Base-by-base conservation (phyloP, 352 stramenopile genomes). In the Phytophthora pluvialis region DNA sequence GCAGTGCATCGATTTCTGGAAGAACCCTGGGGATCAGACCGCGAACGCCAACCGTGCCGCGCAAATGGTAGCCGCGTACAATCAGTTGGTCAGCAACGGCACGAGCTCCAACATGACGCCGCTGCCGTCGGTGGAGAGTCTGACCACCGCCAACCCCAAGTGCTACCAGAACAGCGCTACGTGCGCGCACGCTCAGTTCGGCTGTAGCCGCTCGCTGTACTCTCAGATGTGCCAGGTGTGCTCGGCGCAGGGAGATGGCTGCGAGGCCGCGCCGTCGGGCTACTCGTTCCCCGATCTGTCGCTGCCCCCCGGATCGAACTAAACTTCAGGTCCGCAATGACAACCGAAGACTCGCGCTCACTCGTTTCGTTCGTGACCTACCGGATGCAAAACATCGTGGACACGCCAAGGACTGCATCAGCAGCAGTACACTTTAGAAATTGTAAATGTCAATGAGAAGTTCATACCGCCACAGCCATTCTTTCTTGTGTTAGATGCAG, bases 191-290 rank as follows among this genome's bases (percentile, higher is more conserved):
- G 64, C 78, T 8, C 18, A 70, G 38, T 81, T 71, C 33, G 82
- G 82, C 50, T 91, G 82, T 66, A 73, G 69, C n/a, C 82, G 80
- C n/a, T 64, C 68, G 32, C 60, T 80, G 36, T 77, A 73, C 33
- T 77, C 78, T 4, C 80, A 88, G 67, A 73, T 89, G 43, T 91
- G 82, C 59, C 51, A 78, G 16, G 64, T 89, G 0, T 91, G 82
- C 57, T 65, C 64, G 4, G 66, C 68, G 6, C 62, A 63, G 33
- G 47, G 40, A 18, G 67, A 38, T 25, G 60, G 69, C 2, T 87
- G 80, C 50, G 60, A 74, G 9, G 33, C 29, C 7, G 59, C 59
- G 15, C 59, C 59, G 0, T 15, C 59, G 12, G 31, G 25, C 31
- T 67, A 38, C 29, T 60, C 32, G n/a, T 60, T 61, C 33, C 59